Evolutionary conservation across 192 early-diverging fungal genomes (phyloP), one percentile per base, ranked within the genome.

Genomic region (Backusella tarrabulga): DNA sequence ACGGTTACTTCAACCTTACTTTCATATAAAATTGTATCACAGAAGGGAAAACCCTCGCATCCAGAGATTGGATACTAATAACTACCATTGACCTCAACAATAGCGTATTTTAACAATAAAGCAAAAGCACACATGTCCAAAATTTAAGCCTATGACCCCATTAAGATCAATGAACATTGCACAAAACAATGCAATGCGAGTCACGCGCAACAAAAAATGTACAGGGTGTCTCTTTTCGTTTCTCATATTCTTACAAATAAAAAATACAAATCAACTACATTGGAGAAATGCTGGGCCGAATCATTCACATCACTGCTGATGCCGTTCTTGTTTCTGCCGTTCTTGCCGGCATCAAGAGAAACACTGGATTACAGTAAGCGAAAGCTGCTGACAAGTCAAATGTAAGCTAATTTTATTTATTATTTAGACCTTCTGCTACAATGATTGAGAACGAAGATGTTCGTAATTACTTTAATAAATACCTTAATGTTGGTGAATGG

Each of bases 281-380:
- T 63, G 2, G 26, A 29, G 29, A 26, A 63, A 88, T 90, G 85
- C 75, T 87, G 72, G 80, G 83, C 21, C 81, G 81, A 74, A n/a
- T 89, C 36, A 73, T 88, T 42, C 89, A 91, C 79, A 75, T 86
- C 73, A 84, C 89, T 26, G 88, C 85, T 73, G 87, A 91, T 76
- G 89, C 88, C 60, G 79, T 89, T 38, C 80, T 91, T 26, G 78
- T 91, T 63, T 90, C 90, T 40, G 85, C 90, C 19, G 88, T 91
- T 34, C 84, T 88, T 46, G 87, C 87, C 52, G 91, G 90, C 32
- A 88, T 87, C 76, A 89, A 87, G 75, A 84, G 87, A 60, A 87
- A 85, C 74, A 85, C 87, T 42, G 89, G 87, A 70, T 77, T 87
- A 34, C 75, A 78, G 80, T 80, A 79, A 82, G 76, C 76, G n/a